phyloP scores from a whole-genome alignment of 257 asterid genomes.

The Parsonsia alboflavescens region DNA sequence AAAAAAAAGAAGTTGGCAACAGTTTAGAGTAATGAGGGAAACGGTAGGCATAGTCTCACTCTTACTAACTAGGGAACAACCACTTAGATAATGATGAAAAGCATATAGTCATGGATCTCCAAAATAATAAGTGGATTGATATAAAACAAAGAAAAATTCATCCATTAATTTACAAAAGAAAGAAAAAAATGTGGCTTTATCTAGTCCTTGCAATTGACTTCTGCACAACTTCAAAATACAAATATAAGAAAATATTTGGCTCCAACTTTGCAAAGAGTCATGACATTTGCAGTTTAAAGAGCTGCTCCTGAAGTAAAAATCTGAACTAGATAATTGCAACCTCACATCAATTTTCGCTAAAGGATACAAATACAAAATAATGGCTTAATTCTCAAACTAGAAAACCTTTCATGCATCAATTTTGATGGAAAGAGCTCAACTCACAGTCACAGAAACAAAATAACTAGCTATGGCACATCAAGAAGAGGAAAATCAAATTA shows the following conservation, averaged over 20 bases:
- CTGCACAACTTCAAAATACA: background rate
- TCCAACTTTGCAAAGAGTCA: background rate
- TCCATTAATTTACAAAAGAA: too few species aligned
- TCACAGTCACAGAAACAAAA: too few species aligned
- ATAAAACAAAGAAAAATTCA: too few species aligned
- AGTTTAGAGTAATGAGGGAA: too few species aligned
- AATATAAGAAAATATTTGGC: background rate
- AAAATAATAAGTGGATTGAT: background rate
- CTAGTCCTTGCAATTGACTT: background rate
- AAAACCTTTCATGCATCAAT: too few species aligned
- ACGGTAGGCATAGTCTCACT: background rate
- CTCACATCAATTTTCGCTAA: background rate
- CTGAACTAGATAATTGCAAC: background rate
- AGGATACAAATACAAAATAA: too few species aligned
- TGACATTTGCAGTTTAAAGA: background rate
- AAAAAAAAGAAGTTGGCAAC: too few species aligned
- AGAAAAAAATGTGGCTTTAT: background rate
- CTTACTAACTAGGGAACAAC: background rate
- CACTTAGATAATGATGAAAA: background rate
- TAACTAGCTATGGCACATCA: too few species aligned
- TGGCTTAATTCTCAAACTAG: too few species aligned
- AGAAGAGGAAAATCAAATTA: background rate
- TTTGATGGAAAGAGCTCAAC: too few species aligned
- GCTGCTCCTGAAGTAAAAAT: background rate
- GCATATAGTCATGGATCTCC: background rate